Percentiles rank a stretch among this genome's conserved stretches.
Conservation (phyloP, 495 filamentous ascomycete species). For the Letharia columbiana region DNA sequence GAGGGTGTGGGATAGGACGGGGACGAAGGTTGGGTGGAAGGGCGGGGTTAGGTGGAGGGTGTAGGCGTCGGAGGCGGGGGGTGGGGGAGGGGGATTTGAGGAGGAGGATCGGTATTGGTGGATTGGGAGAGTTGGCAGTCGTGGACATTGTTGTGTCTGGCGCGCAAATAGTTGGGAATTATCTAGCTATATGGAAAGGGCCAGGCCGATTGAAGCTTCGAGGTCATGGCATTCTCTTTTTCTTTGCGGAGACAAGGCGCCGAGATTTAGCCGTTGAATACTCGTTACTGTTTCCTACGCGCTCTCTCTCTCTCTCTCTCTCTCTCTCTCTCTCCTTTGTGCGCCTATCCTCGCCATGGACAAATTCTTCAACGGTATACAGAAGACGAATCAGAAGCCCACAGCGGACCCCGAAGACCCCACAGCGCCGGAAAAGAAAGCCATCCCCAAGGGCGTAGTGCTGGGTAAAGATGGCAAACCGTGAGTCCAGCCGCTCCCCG, state of each 20-base stretch:
- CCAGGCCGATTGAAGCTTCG: too few species aligned
- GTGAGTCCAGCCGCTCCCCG: conserved; percentile 44
- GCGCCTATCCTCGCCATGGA: conserved; percentile 11
- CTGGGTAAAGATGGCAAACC: conserved; percentile 93
- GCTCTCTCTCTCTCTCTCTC: not conserved
- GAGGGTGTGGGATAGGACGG: conserved; percentile 19
- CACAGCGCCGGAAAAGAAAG: conserved; percentile 29
- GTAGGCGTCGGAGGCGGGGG: conserved; percentile 7
- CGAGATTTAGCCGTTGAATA: not conserved
- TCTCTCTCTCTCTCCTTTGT: not conserved
- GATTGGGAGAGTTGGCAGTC: conserved; percentile 4
- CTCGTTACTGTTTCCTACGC: too few species aligned
- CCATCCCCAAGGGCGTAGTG: conserved; percentile 68
- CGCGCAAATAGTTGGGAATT: not conserved
- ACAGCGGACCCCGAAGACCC: conserved; percentile 11
- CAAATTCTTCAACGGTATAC: conserved; percentile 19
- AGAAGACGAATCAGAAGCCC: conserved; percentile 6
- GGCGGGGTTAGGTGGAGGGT: not conserved
- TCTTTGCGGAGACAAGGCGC: conserved; percentile 1
- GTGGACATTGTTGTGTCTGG: not conserved
- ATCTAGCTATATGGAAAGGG: too few species aligned
- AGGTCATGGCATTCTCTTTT: not conserved
- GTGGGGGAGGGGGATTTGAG: conserved; percentile 6
- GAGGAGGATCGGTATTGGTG: conserved; percentile 13
- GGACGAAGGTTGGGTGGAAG: conserved; percentile 17